A percentile compares a stretch with the other conserved stretches of the same genome.
phyloP scores from a whole-genome alignment of 352 stramenopile genomes.

The Phytophthora cajani region DNA sequence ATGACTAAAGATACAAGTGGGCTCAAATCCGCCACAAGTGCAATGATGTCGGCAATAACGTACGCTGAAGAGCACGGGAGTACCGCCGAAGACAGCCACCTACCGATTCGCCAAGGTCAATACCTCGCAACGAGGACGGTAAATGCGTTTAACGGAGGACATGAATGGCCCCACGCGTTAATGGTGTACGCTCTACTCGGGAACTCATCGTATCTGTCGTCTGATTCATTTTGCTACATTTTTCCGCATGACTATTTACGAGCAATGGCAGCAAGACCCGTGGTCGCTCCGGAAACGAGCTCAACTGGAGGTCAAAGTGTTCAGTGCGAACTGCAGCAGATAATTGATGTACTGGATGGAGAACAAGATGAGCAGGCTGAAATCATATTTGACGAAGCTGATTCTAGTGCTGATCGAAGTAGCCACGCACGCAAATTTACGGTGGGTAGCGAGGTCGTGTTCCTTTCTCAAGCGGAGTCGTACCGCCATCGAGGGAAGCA shows the following conservation, averaged over 20 bases:
- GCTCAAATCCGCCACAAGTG: neutral
- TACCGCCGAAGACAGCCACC: neutral
- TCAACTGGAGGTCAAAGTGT: neutral
- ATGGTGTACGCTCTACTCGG: neutral
- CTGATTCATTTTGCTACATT: neutral
- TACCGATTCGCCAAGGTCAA: neutral
- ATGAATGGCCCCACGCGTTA: neutral
- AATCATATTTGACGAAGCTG: neutral
- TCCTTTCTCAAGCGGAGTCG: neutral
- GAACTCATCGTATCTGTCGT: neutral
- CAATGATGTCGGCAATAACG: neutral
- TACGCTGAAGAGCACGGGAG: neutral
- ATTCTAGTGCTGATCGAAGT: neutral
- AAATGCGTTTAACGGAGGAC: neutral
- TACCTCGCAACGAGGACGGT: neutral
- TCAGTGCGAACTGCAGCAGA: neutral
- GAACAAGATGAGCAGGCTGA: neutral
- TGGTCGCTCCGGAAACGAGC: neutral
- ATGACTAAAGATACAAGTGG: constrained; percentile 9
- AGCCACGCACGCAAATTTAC: neutral
- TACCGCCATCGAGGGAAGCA: neutral
- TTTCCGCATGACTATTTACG: neutral
- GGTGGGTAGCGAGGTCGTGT: neutral
- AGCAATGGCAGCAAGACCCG: neutral
- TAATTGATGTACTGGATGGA: neutral